Evolutionary conservation across 352 stramenopile genomes (phyloP).

Genomic region (Pythium vanterpoolii): DNA sequence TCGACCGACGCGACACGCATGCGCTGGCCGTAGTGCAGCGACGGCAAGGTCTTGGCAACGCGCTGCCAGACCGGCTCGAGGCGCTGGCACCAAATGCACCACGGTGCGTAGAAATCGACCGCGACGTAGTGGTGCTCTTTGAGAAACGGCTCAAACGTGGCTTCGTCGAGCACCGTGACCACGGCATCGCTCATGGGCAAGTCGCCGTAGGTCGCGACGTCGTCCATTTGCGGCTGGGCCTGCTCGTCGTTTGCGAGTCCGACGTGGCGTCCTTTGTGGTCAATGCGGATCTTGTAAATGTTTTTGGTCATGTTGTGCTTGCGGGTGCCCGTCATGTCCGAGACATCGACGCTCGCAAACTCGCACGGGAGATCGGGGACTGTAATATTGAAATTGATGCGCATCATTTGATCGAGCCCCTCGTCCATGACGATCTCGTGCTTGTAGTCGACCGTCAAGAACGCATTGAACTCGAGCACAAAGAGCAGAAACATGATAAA

Average conservation of each 20-base stretch:
- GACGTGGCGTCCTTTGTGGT: conserved; percentile 82
- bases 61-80: conserved; percentile 95
- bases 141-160: conserved; percentile 91
- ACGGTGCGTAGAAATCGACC: conserved; percentile 95
- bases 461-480: conserved; percentile 89
- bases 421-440: conserved; percentile 90
- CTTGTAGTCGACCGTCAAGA: conserved; percentile 83
- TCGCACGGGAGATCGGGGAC: conserved; percentile 96
- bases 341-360: conserved; percentile 95
- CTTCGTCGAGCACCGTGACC: conserved; percentile 73
- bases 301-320: conserved; percentile 98
- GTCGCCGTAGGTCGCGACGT: conserved; percentile 68
- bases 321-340: conserved; percentile 96
- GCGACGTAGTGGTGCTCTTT: conserved; percentile 95
- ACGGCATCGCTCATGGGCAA: conserved; percentile 72
- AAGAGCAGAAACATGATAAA: conserved; percentile 91
- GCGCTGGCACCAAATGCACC: conserved; percentile 97
- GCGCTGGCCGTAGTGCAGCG: conserved; percentile 79
- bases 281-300: conserved; percentile 95
- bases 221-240: conserved; percentile 64
- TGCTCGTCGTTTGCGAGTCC: conserved; percentile 88
- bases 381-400: conserved; percentile 99
- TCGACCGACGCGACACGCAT: conserved; percentile 89
- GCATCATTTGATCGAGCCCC: conserved; percentile 78
- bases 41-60: conserved; percentile 89